Evolutionary conservation across 176 grass and related monocot species (phyloP).

Genomic region (Oryza longistaminata): DNA sequence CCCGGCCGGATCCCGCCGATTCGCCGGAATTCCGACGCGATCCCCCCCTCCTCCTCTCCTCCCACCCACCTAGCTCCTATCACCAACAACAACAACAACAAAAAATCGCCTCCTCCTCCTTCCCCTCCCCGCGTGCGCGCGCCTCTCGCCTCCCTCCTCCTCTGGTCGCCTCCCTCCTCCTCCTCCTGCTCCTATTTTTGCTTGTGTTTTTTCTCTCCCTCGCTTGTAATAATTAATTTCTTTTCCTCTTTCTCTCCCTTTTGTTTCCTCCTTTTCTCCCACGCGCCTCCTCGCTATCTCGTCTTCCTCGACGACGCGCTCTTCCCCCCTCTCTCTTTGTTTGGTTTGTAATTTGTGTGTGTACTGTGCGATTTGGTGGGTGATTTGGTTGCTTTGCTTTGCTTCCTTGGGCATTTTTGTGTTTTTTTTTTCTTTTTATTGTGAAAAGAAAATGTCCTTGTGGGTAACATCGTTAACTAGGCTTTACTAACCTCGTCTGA

Average conservation of each 20-base stretch:
- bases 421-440: neutral
- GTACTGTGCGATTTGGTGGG: constrained; percentile 35
- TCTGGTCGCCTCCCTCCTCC: constrained; percentile 30
- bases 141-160: neutral
- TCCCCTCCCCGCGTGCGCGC: neutral
- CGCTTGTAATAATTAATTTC: neutral
- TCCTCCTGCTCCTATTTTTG: constrained; percentile 53
- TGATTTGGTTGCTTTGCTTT: neutral
- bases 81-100: neutral
- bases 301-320: constrained; percentile 14
- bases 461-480: constrained; percentile 16
- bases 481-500: constrained; percentile 34
- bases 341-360: constrained; percentile 34
- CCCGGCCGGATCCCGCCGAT: constrained; percentile 63
- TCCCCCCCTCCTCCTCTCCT: constrained; percentile 22
- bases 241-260: neutral
- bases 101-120: neutral
- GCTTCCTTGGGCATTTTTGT: constrained; percentile 25
- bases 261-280: constrained; percentile 21
- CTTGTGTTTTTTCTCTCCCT: constrained; percentile 47
- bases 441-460: neutral
- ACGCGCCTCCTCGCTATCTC: constrained; percentile 26
- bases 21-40: constrained; percentile 56
- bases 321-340: neutral
- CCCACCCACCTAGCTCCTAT: neutral